A percentile compares a stretch with the other conserved stretches of the same genome.
phyloP scores from a whole-genome alignment of 164 flowering plant genomes.

The Kalanchoe fedtschenkoi region DNA sequence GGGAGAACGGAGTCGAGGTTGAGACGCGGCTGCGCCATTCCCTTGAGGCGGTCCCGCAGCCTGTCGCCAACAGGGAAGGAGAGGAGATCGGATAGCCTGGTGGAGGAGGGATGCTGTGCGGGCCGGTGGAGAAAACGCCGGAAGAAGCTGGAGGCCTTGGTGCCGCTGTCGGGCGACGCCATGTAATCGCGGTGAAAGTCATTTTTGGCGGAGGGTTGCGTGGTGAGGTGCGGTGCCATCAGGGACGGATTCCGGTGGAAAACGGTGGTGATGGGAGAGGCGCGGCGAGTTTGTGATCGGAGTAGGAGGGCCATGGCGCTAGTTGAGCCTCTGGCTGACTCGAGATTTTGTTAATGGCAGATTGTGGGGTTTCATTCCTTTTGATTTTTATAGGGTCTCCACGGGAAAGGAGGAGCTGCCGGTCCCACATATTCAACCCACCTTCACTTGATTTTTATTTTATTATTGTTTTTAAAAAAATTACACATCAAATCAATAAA shows the following conservation, averaged over 20 bases:
- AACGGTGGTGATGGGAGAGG: neutral
- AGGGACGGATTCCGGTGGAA: neutral
- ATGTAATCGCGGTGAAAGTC: too few relatives aligned
- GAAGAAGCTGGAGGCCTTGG: slow-evolving; percentile 29
- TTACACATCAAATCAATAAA: too few relatives aligned
- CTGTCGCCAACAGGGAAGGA: slow-evolving; percentile 30
- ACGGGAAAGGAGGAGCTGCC: neutral
- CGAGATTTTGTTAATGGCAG: neutral
- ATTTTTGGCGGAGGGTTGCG: slow-evolving; percentile 1
- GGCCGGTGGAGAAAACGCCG: slow-evolving; percentile 30
- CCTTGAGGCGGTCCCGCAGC: slow-evolving; percentile 31
- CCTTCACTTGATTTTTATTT: neutral
- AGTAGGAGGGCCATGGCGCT: slow-evolving; percentile 6
- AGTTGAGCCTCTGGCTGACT: too few relatives aligned
- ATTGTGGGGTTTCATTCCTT: neutral
- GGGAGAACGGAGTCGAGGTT: slow-evolving; percentile 22
- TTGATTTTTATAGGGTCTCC: neutral
- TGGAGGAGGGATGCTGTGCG: slow-evolving; percentile 15
- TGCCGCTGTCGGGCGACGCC: neutral
- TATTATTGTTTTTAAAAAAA: neutral
- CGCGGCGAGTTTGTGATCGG: slow-evolving; percentile 5
- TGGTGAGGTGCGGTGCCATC: too few relatives aligned
- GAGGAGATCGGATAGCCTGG: slow-evolving; percentile 22
- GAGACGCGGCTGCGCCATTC: slow-evolving; percentile 9
- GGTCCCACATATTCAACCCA: neutral